Base-by-base conservation (phyloP, 495 filamentous ascomycete genomes). In the Margaritispora aquatica region DNA sequence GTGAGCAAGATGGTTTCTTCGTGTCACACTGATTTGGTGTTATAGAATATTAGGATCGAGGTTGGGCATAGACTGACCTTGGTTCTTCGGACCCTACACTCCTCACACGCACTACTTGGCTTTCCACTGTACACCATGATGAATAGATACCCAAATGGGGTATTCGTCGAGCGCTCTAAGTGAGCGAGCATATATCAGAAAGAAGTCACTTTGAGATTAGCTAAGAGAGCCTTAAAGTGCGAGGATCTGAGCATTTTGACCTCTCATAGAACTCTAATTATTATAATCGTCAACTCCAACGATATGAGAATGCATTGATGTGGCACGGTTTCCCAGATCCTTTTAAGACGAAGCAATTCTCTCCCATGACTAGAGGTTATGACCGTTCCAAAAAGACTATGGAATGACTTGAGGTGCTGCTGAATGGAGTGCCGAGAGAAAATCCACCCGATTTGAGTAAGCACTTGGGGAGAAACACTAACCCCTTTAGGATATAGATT, bases 1-100 rank as follows among this genome's bases (percentile, higher is more conserved):
- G 87, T 38, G 84, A 82, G 62, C 87, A 90, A 41, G 79, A 75
- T 26, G 84, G 85, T 19, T 73, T 75, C 63, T 73, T 77, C 62
- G 86, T 82, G 66, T 89, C 87, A 70, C 87, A 89, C 83, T 86
- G 48, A 11, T 8, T 22, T 11, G 9, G 27, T 22, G 47, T 55
- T 15, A 1, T 19, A 11, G 22, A 15, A 21, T 15, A 51, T 20
- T 19, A 20, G 19, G 20, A 29, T 26, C 31, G 17, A 5, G 19
- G 52, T 1, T 10, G 21, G 23, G 62, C n/a, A n/a, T n/a, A n/a
- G n/a, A n/a, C n/a, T 56, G n/a, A 75, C 73, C 55, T 76, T 77
- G 57, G 80, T 78, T 68, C 80, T 79, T 54, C 76, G 73, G 8
- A 72, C 64, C 56, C 80, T 70, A 62, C 80, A 83, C 57, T 77